Conservation (phyloP, 345 rosid genomes). For the Eucalyptus erythrocorys region DNA sequence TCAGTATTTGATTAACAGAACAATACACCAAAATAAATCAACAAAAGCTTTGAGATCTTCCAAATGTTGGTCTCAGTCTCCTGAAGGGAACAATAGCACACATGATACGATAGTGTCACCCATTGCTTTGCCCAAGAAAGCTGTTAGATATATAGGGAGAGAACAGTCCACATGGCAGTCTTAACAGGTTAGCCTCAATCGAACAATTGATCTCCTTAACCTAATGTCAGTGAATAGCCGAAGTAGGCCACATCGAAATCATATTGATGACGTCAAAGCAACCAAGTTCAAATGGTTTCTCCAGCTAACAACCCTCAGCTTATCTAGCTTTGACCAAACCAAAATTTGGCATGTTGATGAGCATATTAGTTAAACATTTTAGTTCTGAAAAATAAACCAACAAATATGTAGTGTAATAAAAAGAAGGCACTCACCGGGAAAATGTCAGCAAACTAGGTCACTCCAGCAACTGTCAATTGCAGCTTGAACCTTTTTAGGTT, state of each 20-base stretch:
- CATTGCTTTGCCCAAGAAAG: background rate
- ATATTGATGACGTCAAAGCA: background rate
- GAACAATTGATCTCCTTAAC: background rate
- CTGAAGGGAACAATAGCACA: background rate
- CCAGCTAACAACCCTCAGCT: background rate
- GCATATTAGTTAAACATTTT: background rate
- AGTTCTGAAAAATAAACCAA: background rate
- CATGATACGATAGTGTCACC: background rate
- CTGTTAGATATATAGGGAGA: background rate
- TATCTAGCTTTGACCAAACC: background rate
- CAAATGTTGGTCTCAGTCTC: background rate
- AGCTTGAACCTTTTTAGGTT: constrained; percentile 48
- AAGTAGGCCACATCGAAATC: background rate
- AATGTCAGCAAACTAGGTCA: constrained; percentile 27
- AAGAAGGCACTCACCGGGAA: background rate
- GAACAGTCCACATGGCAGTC: background rate
- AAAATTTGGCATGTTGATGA: background rate
- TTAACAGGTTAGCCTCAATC: background rate
- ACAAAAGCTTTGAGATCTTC: background rate
- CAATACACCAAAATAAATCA: background rate
- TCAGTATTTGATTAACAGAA: background rate
- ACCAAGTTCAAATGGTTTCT: background rate
- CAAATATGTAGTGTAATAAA: background rate
- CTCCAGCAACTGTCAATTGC: constrained; percentile 61
- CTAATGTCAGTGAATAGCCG: background rate